Evolutionary conservation across 208 protist genomes (phyloP).

Genomic region (Leishmania aethiopica): DNA sequence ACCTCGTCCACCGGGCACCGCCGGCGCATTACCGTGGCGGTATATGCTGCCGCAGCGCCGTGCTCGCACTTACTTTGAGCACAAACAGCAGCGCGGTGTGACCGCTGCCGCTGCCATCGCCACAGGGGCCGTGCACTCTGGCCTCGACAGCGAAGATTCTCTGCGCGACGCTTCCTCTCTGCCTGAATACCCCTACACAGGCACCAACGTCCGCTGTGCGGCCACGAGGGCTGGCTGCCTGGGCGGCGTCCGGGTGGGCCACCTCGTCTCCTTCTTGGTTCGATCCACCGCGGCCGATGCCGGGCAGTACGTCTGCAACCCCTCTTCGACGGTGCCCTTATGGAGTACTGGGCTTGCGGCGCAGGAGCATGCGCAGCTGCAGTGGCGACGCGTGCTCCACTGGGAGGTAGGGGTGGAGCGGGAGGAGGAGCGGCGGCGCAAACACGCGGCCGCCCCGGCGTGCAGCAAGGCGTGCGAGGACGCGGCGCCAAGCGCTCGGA

Average conservation of each 20-base stretch:
- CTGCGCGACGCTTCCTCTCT: background rate
- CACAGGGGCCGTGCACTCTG: background rate
- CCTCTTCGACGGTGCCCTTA: background rate
- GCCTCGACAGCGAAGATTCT: background rate
- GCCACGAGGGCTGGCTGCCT: constrained; percentile 6
- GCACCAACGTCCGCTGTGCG: background rate
- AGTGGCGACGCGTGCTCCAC: constrained; percentile 14
- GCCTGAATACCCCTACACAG: constrained; percentile 17
- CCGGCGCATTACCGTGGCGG: background rate
- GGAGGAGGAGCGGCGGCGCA: background rate
- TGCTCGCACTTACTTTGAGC: background rate
- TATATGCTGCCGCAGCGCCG: background rate
- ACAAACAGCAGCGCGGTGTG: background rate
- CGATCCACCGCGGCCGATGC: background rate
- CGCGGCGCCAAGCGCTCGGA: background rate
- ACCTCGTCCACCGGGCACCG: background rate
- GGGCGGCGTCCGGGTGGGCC: constrained; percentile 16
- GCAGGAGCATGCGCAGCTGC: background rate
- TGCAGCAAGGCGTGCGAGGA: background rate
- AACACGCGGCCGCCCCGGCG: background rate
- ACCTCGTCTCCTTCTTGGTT: constrained; percentile 21
- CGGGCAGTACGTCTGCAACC: background rate
- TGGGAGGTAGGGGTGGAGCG: constrained; percentile 13
- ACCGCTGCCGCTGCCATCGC: background rate
- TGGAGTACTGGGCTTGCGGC: background rate